Evolutionary conservation across 2,329 filamentous ascomycete genomes (phyloP).

Genomic region (Metarhizium guizhouense): DNA sequence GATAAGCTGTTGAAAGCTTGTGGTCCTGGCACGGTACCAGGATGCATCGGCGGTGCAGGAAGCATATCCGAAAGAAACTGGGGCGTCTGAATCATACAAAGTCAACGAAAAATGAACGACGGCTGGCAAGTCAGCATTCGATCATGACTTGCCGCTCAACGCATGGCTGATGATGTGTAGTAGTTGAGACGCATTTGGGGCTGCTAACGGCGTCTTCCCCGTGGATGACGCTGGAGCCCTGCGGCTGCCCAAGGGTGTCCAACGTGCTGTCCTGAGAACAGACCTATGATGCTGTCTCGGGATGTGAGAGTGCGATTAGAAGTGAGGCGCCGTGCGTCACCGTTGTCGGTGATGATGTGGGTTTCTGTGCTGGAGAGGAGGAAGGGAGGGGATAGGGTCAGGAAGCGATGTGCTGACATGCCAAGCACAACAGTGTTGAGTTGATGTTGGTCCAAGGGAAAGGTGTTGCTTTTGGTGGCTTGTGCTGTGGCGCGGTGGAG

Average conservation of each 20-base stretch:
- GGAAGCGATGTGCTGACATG: not conserved
- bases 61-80: conserved; percentile 29
- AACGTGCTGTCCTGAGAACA: not conserved
- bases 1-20: conserved; percentile 26
- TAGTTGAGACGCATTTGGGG: conserved; percentile 31
- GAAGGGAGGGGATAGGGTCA: not conserved
- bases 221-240: conserved; percentile 2
- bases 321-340: not conserved
- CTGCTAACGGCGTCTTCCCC: conserved; percentile 14
- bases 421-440: not conserved
- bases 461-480: not conserved
- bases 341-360: not conserved
- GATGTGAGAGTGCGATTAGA: not conserved
- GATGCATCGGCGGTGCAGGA: conserved; percentile 43
- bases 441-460: not conserved
- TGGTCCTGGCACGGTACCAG: conserved; percentile 36
- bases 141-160: conserved; percentile 36
- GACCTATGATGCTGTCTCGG: no score
- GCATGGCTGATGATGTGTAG: conserved; percentile 27
- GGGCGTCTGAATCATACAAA: not conserved
- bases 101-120: conserved; percentile 10
- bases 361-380: not conserved
- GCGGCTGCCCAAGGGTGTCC: not conserved
- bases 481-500: conserved; percentile 1
- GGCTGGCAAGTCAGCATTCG: conserved; percentile 17